These are phyloP conservation scores for Trichoderma guizhouense DNA, from an alignment of 2,329 filamentous ascomycete genomes.

Conservation along the genomic window DNA sequence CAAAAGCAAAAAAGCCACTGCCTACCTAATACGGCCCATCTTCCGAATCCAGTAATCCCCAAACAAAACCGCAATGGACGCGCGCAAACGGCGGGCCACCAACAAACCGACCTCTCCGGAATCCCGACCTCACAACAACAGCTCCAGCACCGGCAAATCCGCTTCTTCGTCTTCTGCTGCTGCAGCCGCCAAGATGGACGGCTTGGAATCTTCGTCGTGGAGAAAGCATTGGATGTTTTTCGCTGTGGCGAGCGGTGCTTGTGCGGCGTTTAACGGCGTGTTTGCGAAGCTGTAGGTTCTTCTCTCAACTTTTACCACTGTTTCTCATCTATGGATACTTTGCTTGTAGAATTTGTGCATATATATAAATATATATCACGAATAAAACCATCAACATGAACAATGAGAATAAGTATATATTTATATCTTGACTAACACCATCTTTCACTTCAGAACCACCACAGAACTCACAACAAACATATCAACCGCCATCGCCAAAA, in stretches of 20 bases:
- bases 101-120: constrained; percentile 15
- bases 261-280: constrained; percentile 76
- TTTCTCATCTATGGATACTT: background rate
- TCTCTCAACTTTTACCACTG: background rate
- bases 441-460: constrained; percentile 45
- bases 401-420: background rate
- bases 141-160: background rate
- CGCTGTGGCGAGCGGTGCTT: constrained; percentile 70
- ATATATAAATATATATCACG: background rate
- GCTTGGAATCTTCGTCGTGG: background rate
- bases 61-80: background rate
- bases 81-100: constrained; percentile 8
- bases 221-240: constrained; percentile 57
- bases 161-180: background rate
- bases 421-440: background rate
- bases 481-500: constrained; percentile 41
- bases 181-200: background rate
- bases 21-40: background rate
- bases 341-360: background rate
- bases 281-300: constrained; percentile 75
- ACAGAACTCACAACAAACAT: constrained; percentile 52
- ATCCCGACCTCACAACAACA: background rate
- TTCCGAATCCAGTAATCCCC: background rate
- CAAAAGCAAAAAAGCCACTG: background rate
- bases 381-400: too few species aligned